Evolutionary conservation across 1,139 yeast species (phyloP), one percentile per base, ranked within the genome.

Genomic region (Hemisphaericaspora lyxosophila): DNA sequence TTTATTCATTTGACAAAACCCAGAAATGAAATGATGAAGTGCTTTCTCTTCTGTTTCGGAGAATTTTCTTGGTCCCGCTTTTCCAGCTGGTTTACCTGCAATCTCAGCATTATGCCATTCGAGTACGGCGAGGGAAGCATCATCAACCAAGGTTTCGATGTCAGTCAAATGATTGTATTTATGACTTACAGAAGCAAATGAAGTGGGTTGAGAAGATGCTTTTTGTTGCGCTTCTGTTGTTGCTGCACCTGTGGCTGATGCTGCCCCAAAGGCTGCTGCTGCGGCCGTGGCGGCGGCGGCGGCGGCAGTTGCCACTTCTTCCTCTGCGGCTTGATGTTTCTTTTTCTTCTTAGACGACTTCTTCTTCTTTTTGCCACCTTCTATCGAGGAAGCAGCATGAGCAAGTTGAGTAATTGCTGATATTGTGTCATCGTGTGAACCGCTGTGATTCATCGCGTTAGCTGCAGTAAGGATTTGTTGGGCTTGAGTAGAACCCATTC

Each of bases 1-100:
- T 28, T 73, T 73, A 53, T 83, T 72, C 43, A 80, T 69, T 34
- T 66, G 70, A 50, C 86, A 80, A 55, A 85, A 89, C 13, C 83
- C 83, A 12, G 67, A 64, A 48, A 89, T 79, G 50, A 85, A 88
- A 41, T 73, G 74, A 43, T 87, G 92, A 41, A 90, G 77, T 0
- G 87, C 84, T 15, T 64, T 70, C 31, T 75, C 79, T 58, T 90
- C 97, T 28, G 78, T 80, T 13, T 63, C 66, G 0, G 84, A 67
- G 51, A 86, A 86, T 29, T 64, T 55, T 17, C 75, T 52, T 2
- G 76, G 74, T 1, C 74, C 74, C 31, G 59, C 59, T 3, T 49
- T 49, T 20, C 49, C 50, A 2, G 58, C 47, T 22, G 60, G 61
- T 20, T 15, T 27, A 11, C 9, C 27, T 0, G 64, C 63, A 35